Evolutionary conservation across 2,329 filamentous ascomycete genomes (phyloP), one percentile per base, ranked within the genome.

Genomic region (Fusarium newnesense): DNA sequence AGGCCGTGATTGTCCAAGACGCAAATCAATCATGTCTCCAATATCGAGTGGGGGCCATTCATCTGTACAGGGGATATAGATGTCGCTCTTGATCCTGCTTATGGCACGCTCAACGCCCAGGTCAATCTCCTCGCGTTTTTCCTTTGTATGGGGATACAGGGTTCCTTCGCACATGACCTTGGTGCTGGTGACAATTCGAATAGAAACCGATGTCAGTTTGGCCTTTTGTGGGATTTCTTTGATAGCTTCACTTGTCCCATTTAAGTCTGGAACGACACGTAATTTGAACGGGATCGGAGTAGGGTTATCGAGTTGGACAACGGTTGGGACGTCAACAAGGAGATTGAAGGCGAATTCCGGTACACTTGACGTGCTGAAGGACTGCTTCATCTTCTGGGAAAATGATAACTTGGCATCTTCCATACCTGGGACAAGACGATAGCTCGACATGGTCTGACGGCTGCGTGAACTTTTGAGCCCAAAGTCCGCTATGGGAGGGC

Each of bases 301-400:
- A 0, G 77, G 76, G 16, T 78, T 76, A 1, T 77, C 77, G 0
- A 83, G 74, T 32, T 82, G 81, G 7, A 84, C 72, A 4, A 78
- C 64, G 0, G 64, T 52, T 1, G 83, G 83, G 5, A 75, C 67
- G 6, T 75, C 67, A 18, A 81, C 52, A 13, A 79, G 57, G 4
- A 82, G 40, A 1, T 67, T 59, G 52, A 78, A 83, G 2, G 39
- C 56, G 7, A 83, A 76, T 4, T 59, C 54, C 0, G 83, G 83
- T 1, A 84, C 79, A 19, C 80, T 83, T n/a, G 81, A 79, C 1
- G 79, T 79, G 9, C 71, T 70, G 21, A 85, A 80, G 16, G 82
- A 60, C 53, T 80, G 78, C 30, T 80, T 79, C 9, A 79, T 76
- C 58, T 79, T 82, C 49, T 84, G 81, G 9, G 76, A 79, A 34